Percentiles rank a stretch among this genome's conserved stretches.
These are phyloP conservation scores for Clavulina sp. DNA, from an alignment of 768 basidiomycete species.

Conservation along the genomic window DNA sequence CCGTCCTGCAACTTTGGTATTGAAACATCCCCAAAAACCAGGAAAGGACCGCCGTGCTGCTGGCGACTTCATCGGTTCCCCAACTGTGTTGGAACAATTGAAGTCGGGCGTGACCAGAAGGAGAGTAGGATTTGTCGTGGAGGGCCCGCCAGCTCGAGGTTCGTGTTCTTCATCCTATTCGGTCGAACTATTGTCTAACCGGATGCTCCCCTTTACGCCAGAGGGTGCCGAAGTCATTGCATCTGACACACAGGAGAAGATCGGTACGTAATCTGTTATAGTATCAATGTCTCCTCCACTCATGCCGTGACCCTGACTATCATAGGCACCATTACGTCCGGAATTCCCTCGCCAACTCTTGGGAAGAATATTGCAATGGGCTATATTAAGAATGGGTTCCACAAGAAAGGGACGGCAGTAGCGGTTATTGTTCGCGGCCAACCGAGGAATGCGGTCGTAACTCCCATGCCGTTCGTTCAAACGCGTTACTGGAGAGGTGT, in stretches of 20 bases:
- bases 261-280: constrained; percentile 31
- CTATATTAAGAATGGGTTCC: constrained; percentile 57
- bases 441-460: constrained; percentile 51
- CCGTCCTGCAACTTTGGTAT: no score
- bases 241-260: constrained; percentile 32
- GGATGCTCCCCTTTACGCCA: constrained; percentile 14
- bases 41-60: constrained; percentile 63
- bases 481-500: constrained; percentile 62
- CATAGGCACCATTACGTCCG: constrained; percentile 68
- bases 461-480: constrained; percentile 77
- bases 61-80: constrained; percentile 59
- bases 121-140: constrained; percentile 67
- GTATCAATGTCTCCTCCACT: neutral
- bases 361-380: constrained; percentile 94
- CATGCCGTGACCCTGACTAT: constrained; percentile 1
- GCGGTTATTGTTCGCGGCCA: constrained; percentile 74
- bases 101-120: constrained; percentile 61
- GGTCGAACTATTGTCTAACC: neutral
- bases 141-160: constrained; percentile 78
- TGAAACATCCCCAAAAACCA: constrained; percentile 20
- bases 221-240: constrained; percentile 66
- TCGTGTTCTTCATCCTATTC: constrained; percentile 16
- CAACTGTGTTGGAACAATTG: constrained; percentile 52
- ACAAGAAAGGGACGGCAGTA: constrained; percentile 82
- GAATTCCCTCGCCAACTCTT: constrained; percentile 84